phyloP scores from a whole-genome alignment of 1,284 basidiomycete species.

The Gyrodon tennesseensis region DNA sequence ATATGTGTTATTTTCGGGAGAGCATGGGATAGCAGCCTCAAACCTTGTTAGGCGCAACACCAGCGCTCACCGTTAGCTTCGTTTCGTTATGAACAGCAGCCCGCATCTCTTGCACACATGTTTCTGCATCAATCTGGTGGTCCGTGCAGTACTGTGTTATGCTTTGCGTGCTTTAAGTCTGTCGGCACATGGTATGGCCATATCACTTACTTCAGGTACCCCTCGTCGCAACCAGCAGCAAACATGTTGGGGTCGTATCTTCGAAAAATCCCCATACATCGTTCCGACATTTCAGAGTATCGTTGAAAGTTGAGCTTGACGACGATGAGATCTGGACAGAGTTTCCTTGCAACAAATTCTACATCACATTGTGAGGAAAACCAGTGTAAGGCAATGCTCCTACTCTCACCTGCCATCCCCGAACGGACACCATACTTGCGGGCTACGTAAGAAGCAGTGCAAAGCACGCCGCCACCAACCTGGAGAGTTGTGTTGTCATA shows the following conservation, averaged over 20 bases:
- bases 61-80: constrained; percentile 88
- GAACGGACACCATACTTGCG: constrained; percentile 85
- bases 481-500: constrained; percentile 36
- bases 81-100: constrained; percentile 71
- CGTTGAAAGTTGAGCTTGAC: constrained; percentile 63
- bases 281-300: constrained; percentile 71
- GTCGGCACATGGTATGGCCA: constrained; percentile 1
- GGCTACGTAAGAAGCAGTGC: constrained; percentile 90
- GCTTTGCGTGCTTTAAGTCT: constrained; percentile 45
- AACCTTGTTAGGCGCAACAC: constrained; percentile 87
- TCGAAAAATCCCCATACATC: constrained; percentile 67
- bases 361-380: constrained; percentile 16
- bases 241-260: constrained; percentile 82
- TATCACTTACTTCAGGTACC: constrained; percentile 76
- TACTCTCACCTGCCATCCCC: constrained; percentile 76
- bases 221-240: constrained; percentile 85
- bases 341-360: constrained; percentile 89
- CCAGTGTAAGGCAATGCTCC: not conserved
- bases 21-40: constrained; percentile 19
- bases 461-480: constrained; percentile 77
- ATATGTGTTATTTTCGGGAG: constrained; percentile 29
- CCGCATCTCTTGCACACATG: constrained; percentile 79
- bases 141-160: constrained; percentile 75
- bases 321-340: constrained; percentile 90
- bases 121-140: constrained; percentile 64